Percentiles rank a stretch among this genome's conserved stretches.
Conservation (phyloP, 2,329 filamentous ascomycete genomes). For the Pseudocercospora macadamiae region DNA sequence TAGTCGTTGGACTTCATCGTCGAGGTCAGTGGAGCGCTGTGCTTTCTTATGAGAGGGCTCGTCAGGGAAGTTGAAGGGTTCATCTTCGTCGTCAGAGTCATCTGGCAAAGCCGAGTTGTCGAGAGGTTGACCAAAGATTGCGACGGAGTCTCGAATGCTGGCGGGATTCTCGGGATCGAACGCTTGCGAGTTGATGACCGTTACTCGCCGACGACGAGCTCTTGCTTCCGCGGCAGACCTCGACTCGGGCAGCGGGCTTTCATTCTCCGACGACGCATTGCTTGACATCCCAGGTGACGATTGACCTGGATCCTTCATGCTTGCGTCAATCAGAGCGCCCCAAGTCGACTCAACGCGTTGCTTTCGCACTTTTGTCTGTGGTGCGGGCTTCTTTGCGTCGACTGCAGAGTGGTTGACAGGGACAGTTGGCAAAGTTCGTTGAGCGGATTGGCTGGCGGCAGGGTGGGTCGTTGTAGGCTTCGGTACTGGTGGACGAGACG, state of each 20-base stretch:
- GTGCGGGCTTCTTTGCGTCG: neutral
- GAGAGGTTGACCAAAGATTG: neutral
- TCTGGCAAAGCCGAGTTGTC: neutral
- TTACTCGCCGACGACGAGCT: neutral
- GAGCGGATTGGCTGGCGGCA: neutral
- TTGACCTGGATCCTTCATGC: neutral
- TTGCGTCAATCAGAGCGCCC: constrained; percentile 1
- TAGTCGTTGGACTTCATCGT: neutral
- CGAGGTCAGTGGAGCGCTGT: neutral
- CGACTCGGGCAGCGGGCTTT: neutral
- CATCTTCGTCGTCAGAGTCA: neutral
- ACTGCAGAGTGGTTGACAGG: neutral
- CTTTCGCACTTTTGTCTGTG: neutral
- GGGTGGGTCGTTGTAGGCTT: neutral
- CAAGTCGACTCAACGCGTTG: neutral
- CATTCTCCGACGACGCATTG: neutral
- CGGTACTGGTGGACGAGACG: no score
- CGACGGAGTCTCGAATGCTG: neutral
- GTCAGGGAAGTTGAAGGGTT: neutral
- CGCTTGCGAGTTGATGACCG: neutral
- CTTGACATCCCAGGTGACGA: neutral
- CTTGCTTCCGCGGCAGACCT: neutral
- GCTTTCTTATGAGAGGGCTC: neutral
- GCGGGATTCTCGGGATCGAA: neutral
- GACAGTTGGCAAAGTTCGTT: neutral